A percentile compares a stretch with the other conserved stretches of the same genome.
phyloP scores from a whole-genome alignment of 345 rosid species.

The Anacardium occidentale region DNA sequence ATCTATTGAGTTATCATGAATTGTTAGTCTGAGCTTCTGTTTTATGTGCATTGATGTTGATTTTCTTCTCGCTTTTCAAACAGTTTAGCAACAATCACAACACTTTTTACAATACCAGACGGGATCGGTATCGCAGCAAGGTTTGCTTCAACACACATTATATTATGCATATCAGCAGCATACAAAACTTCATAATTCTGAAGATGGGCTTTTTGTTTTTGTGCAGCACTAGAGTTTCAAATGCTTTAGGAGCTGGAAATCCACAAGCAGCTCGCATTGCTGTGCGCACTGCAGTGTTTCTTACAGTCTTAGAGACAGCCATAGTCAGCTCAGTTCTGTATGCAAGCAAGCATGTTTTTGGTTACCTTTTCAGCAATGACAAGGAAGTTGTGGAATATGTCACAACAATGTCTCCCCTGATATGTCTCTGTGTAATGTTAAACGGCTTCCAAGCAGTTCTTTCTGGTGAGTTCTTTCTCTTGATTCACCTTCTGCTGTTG shows the following conservation, averaged over 20 bases:
- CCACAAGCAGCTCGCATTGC: slow-evolving; percentile 45
- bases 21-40: too few species aligned
- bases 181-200: too few species aligned
- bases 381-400: slow-evolving; percentile 68
- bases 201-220: not conserved
- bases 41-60: not conserved
- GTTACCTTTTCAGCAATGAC: slow-evolving; percentile 66
- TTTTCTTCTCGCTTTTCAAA: not conserved
- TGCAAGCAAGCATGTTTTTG: slow-evolving; percentile 44
- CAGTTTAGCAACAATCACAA: slow-evolving; percentile 54
- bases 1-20: too few species aligned
- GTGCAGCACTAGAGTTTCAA: slow-evolving; percentile 75
- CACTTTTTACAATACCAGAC: slow-evolving; percentile 58
- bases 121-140: slow-evolving; percentile 64
- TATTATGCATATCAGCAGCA: not conserved
- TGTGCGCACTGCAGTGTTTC: slow-evolving; percentile 37
- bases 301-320: slow-evolving; percentile 39
- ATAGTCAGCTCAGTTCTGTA: slow-evolving; percentile 43
- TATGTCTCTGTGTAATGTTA: slow-evolving; percentile 50
- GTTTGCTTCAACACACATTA: slow-evolving; percentile 27
- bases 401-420: slow-evolving; percentile 67
- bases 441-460: slow-evolving; percentile 64
- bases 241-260: slow-evolving; percentile 81
- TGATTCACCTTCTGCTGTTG: too few species aligned
- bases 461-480: slow-evolving; percentile 42